phyloP scores from a whole-genome alignment of 2,329 filamentous ascomycete genomes.

The Thermoascus crustaceus region DNA sequence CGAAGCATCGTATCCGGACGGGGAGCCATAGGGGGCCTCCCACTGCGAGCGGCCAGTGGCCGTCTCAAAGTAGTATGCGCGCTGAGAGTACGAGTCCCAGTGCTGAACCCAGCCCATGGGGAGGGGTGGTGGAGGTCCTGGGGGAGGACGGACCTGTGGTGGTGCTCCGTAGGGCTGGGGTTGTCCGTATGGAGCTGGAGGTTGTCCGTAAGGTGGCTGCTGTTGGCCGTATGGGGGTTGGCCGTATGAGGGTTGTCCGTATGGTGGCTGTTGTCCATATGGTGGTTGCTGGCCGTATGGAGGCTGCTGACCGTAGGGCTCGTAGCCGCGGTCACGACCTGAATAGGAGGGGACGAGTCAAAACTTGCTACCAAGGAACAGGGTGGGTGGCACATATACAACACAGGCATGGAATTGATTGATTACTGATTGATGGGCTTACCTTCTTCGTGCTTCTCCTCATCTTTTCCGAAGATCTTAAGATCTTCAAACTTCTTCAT shows the following conservation, averaged over 20 bases:
- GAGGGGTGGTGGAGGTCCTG: slow-evolving; percentile 42
- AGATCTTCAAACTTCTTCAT: slow-evolving; percentile 43
- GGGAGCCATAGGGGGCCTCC: slow-evolving; percentile 45
- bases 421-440: slow-evolving; percentile 5
- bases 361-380: not conserved
- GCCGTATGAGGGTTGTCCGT: slow-evolving; percentile 8
- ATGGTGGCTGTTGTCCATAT: slow-evolving; percentile 9
- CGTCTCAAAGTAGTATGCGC: slow-evolving; percentile 59
- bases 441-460: slow-evolving; percentile 20
- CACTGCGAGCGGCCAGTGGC: slow-evolving; percentile 56
- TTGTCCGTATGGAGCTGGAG: slow-evolving; percentile 16
- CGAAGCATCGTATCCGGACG: slow-evolving; percentile 16
- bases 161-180: slow-evolving; percentile 24
- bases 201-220: slow-evolving; percentile 13
- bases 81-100: slow-evolving; percentile 54
- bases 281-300: slow-evolving; percentile 9
- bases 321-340: not conserved
- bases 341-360: not conserved
- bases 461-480: slow-evolving; percentile 35
- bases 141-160: slow-evolving; percentile 22
- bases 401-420: not conserved
- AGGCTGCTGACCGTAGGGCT: slow-evolving; percentile 7
- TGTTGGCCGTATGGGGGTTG: slow-evolving; percentile 17
- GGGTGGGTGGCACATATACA: not conserved
- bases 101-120: slow-evolving; percentile 55